Evolutionary conservation across 2,329 filamentous ascomycete genomes (phyloP).

Genomic region (Fonsecaea pedrosoi): DNA sequence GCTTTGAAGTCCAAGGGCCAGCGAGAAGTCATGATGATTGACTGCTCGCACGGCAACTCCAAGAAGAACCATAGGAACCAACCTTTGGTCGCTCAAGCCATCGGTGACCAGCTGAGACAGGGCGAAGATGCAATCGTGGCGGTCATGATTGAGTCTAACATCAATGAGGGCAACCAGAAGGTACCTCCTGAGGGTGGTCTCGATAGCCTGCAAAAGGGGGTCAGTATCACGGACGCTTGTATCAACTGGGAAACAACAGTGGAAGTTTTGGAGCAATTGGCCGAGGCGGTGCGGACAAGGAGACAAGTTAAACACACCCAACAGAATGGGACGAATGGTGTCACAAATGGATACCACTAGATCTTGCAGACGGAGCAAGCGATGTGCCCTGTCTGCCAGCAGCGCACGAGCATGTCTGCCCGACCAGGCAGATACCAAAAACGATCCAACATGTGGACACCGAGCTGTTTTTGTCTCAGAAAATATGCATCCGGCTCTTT

Average conservation of each 20-base stretch:
- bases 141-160: conserved; percentile 98
- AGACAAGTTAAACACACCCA: conserved; percentile 58
- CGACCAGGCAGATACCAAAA: neutral
- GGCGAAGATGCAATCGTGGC: conserved; percentile 92
- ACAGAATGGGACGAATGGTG: conserved; percentile 37
- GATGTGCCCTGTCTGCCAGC: neutral
- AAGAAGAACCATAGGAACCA: conserved; percentile 97
- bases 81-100: conserved; percentile 81
- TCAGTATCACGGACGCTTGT: conserved; percentile 97
- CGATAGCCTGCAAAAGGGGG: conserved; percentile 83
- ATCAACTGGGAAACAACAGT: conserved; percentile 91
- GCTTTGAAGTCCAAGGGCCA: conserved; percentile 77
- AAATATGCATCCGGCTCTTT: neutral
- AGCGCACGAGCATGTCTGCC: neutral
- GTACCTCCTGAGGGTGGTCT: conserved; percentile 81
- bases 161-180: conserved; percentile 93
- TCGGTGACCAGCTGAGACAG: conserved; percentile 83
- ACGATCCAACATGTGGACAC: neutral
- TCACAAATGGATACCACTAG: conserved; percentile 41
- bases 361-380: neutral
- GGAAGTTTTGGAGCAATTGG: conserved; percentile 80
- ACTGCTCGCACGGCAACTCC: conserved; percentile 97
- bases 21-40: conserved; percentile 85
- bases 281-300: conserved; percentile 79
- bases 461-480: neutral